Conservation (phyloP, 768 basidiomycete genomes). For the Rubroboletus pulcherrimus region DNA sequence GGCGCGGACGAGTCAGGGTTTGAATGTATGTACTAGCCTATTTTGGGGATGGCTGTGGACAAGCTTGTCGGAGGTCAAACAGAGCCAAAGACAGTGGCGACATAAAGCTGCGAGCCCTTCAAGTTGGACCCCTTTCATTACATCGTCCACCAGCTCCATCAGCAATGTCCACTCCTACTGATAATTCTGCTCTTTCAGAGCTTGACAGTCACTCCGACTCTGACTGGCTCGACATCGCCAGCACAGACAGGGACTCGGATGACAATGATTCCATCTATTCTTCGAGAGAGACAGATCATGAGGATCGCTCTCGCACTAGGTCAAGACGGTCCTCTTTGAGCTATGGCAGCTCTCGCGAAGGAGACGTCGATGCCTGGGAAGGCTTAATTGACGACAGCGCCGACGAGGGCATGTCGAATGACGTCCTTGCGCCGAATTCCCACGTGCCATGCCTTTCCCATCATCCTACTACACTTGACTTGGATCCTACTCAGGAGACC, state of each 20-base stretch:
- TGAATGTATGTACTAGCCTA: background rate
- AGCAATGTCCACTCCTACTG: conserved; percentile 34
- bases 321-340: conserved; percentile 72
- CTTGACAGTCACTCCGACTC: conserved; percentile 69
- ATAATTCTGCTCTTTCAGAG: conserved; percentile 52
- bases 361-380: conserved; percentile 75
- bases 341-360: conserved; percentile 62
- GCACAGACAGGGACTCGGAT: conserved; percentile 60
- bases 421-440: conserved; percentile 19
- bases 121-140: conserved; percentile 27
- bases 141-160: conserved; percentile 21
- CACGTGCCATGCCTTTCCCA: conserved; percentile 22
- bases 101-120: conserved; percentile 22
- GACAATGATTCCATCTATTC: conserved; percentile 65
- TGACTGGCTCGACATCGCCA: conserved; percentile 79
- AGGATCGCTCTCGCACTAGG: conserved; percentile 47
- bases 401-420: conserved; percentile 41
- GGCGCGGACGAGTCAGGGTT: no score
- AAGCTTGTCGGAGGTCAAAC: conserved; percentile 15
- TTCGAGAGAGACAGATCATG: conserved; percentile 56
- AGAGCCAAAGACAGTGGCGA: conserved; percentile 27
- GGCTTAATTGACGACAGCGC: conserved; percentile 64
- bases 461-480: conserved; percentile 25
- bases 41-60: conserved; percentile 6
- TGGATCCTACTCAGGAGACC: conserved; percentile 29